Percentiles rank a stretch among this genome's conserved stretches.
Conservation (phyloP, 306 rosid species). For the Nissolia schottii region DNA sequence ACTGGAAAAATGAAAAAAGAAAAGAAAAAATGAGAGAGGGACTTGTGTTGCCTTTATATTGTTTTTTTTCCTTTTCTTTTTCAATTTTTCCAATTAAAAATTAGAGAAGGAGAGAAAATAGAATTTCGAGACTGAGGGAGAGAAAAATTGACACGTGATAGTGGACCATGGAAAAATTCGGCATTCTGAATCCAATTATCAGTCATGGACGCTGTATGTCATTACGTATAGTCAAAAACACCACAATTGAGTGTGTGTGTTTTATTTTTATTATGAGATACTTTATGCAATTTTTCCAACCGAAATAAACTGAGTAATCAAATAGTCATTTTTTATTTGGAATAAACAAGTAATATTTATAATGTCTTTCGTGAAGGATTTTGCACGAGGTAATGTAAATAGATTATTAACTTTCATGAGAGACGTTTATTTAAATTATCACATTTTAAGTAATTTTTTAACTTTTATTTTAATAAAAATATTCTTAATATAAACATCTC, state of each 20-base stretch:
- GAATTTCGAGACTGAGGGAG: background rate
- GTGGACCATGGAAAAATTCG: background rate
- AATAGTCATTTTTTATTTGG: background rate
- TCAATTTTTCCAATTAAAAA: slow-evolving; percentile 13
- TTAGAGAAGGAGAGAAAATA: background rate
- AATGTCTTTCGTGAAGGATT: no score
- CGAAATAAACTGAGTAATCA: background rate
- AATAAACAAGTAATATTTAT: no score
- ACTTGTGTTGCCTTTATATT: background rate
- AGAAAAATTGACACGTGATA: background rate
- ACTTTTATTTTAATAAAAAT: no score
- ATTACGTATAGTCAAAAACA: background rate
- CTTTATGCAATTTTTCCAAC: background rate
- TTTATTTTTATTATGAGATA: no score
- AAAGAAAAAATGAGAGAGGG: background rate
- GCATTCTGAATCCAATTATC: background rate
- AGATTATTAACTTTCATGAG: no score
- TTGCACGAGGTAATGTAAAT: no score
- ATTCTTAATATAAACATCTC: no score
- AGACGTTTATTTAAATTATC: no score
- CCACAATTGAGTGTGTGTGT: background rate
- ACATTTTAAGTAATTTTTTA: no score
- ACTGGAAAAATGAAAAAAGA: background rate
- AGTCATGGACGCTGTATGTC: background rate
- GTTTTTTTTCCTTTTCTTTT: no score